phyloP scores from a whole-genome alignment of 441 rosid species.

The Gossypium gossypioides region DNA sequence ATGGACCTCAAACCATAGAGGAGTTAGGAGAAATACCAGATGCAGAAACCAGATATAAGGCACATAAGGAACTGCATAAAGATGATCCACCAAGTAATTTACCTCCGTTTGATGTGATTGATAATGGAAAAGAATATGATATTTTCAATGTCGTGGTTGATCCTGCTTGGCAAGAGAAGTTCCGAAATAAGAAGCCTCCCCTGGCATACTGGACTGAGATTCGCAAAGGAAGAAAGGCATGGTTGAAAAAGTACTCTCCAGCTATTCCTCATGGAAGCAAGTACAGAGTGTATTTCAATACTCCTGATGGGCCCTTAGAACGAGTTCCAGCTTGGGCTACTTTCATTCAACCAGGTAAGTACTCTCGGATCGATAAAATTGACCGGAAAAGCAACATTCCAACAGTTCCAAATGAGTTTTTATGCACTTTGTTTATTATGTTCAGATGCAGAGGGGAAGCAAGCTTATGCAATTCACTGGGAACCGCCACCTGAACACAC shows the following conservation, averaged over 20 bases:
- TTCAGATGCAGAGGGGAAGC: constrained; percentile 59
- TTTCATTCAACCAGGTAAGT: constrained; percentile 79
- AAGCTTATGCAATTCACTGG: constrained; percentile 91
- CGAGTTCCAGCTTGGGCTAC: constrained; percentile 97
- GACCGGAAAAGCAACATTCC: too few relatives aligned
- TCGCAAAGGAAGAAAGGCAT: constrained; percentile 89
- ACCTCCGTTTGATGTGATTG: constrained; percentile 72
- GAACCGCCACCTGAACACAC: constrained; percentile 78
- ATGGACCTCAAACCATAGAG: constrained; percentile 77
- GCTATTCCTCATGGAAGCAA: constrained; percentile 88
- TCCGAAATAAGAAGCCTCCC: constrained; percentile 62
- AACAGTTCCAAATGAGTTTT: too few relatives aligned
- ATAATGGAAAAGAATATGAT: constrained; percentile 73
- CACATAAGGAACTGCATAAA: constrained; percentile 74
- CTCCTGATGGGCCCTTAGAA: constrained; percentile 82
- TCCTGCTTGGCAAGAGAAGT: constrained; percentile 62
- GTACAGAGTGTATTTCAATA: constrained; percentile 84
- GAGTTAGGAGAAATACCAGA: constrained; percentile 75
- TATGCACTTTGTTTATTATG: constrained; percentile 8
- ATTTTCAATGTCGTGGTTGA: constrained; percentile 43
- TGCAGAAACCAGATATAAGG: constrained; percentile 72
- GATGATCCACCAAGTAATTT: constrained; percentile 82
- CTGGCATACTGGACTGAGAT: constrained; percentile 86
- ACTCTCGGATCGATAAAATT: background rate
- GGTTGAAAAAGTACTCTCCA: constrained; percentile 76